Evolutionary conservation across 2,329 filamentous ascomycete genomes (phyloP).

Genomic region (Ophiostoma sp.): DNA sequence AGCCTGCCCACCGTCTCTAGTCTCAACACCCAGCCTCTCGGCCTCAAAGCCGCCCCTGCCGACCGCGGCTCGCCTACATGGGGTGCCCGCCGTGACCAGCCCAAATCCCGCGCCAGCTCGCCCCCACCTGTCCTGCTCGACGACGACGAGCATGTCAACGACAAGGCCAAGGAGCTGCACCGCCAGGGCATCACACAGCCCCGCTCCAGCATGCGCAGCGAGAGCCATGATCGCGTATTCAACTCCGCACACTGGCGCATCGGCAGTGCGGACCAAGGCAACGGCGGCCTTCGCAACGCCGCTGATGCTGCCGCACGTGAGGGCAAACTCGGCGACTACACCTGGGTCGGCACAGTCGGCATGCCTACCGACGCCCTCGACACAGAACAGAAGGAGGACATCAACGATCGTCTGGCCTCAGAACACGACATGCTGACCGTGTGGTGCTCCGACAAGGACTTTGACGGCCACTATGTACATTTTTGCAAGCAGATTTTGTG

Average conservation of each 20-base stretch:
- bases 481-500: slow-evolving; percentile 97
- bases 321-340: slow-evolving; percentile 65
- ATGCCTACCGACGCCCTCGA: slow-evolving; percentile 87
- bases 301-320: slow-evolving; percentile 69
- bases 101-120: slow-evolving; percentile 65
- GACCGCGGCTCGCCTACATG: slow-evolving; percentile 72
- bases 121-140: slow-evolving; percentile 72
- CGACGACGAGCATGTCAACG: slow-evolving; percentile 48
- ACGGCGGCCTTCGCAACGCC: slow-evolving; percentile 85
- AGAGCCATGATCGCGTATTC: slow-evolving; percentile 64
- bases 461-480: slow-evolving; percentile 89
- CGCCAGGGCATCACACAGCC: slow-evolving; percentile 55
- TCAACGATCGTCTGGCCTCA: slow-evolving; percentile 72
- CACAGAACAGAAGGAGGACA: slow-evolving; percentile 70
- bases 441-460: slow-evolving; percentile 83
- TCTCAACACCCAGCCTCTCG: neutral
- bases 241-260: slow-evolving; percentile 77
- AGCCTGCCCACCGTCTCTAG: slow-evolving; percentile 36
- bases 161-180: slow-evolving; percentile 54
- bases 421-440: slow-evolving; percentile 80
- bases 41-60: slow-evolving; percentile 49
- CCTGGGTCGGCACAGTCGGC: slow-evolving; percentile 87
- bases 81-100: slow-evolving; percentile 72
- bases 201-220: slow-evolving; percentile 46
- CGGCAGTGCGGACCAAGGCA: slow-evolving; percentile 81